Evolutionary conservation across 495 filamentous ascomycete species (phyloP).

Genomic region (Trichoderma virens): DNA sequence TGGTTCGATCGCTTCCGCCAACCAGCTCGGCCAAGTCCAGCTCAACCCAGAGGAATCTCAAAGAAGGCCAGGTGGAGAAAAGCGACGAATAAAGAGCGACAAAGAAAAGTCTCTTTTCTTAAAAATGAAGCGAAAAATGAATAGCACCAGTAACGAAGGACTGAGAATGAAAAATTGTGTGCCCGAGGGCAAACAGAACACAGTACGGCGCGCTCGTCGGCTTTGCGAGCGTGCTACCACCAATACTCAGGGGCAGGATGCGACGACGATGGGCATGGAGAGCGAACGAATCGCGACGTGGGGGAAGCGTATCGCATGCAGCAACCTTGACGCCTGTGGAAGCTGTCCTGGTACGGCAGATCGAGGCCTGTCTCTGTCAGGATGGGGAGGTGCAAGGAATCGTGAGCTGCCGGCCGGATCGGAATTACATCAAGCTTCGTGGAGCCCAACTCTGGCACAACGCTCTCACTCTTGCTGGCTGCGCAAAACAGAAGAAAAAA

Average conservation of each 20-base stretch:
- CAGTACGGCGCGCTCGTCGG: not conserved
- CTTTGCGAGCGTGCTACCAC: not conserved
- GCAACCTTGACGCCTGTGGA: too few species aligned
- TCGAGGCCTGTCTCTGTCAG: too few species aligned
- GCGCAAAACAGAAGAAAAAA: not conserved
- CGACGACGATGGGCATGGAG: not conserved
- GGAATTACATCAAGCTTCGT: not conserved
- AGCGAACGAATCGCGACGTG: not conserved
- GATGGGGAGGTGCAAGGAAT: not conserved
- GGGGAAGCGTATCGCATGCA: too few species aligned
- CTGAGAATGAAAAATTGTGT: not conserved
- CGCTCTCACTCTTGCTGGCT: not conserved
- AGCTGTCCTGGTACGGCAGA: too few species aligned
- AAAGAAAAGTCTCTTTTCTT: too few species aligned
- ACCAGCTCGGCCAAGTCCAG: slow-evolving; percentile 1
- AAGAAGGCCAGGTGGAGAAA: not conserved
- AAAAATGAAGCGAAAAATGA: not conserved
- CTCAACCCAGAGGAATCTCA: not conserved
- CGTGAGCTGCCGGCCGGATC: not conserved
- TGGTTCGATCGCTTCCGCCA: slow-evolving; percentile 13
- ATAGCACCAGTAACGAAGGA: not conserved
- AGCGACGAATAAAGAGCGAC: not conserved
- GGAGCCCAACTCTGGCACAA: not conserved
- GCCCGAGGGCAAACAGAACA: not conserved
- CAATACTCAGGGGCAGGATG: slow-evolving; percentile 3